A percentile compares a stretch with the other conserved stretches of the same genome.
Evolutionary conservation across 106 monocot genomes (phyloP).

Genomic region (Triglochin maritima): DNA sequence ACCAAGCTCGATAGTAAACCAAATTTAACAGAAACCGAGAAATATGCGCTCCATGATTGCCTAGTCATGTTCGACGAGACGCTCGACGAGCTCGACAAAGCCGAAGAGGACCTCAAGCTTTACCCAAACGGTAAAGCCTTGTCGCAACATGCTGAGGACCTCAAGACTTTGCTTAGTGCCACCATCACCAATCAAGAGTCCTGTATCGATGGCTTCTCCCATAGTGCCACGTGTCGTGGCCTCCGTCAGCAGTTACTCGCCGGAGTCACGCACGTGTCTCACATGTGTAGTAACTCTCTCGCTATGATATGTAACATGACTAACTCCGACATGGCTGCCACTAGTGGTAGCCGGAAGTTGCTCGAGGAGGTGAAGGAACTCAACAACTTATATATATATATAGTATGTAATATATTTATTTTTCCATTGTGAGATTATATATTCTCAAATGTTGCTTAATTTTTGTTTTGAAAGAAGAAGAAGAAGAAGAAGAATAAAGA

Average conservation of each 20-base stretch:
- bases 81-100: slow-evolving; percentile 10
- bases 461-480: neutral
- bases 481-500: neutral
- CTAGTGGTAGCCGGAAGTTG: neutral
- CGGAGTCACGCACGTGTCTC: slow-evolving; percentile 1
- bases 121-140: slow-evolving; percentile 4
- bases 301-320: slow-evolving; percentile 17
- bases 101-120: slow-evolving; percentile 1
- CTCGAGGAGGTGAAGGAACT: neutral
- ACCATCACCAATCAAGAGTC: slow-evolving; percentile 25
- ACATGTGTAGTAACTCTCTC: slow-evolving; percentile 22
- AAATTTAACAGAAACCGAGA: slow-evolving; percentile 3
- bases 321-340: slow-evolving; percentile 1
- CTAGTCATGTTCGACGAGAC: slow-evolving; percentile 24
- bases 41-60: slow-evolving; percentile 16
- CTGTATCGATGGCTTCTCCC: slow-evolving; percentile 19
- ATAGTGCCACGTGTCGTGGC: neutral
- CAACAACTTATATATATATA: too few species aligned
- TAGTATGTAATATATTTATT: too few species aligned
- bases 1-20: neutral
- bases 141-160: slow-evolving; percentile 12
- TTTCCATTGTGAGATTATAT: too few species aligned
- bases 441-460: neutral
- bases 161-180: slow-evolving; percentile 23
- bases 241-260: neutral